These are phyloP conservation scores for Cyclotella sp. DNA, from an alignment of 108 stramenopile species.

Conservation along the genomic window DNA sequence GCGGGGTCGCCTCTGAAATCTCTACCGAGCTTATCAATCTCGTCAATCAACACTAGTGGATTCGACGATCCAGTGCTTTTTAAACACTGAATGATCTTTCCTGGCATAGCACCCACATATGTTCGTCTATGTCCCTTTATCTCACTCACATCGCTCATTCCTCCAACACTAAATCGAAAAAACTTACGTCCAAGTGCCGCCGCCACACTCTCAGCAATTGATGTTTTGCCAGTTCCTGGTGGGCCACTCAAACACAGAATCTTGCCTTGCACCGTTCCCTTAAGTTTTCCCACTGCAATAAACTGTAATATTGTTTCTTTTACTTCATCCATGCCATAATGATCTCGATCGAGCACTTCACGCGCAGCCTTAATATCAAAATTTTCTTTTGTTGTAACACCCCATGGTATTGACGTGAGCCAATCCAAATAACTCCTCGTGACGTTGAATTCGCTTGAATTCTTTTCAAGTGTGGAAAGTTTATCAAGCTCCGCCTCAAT, in stretches of 20 bases:
- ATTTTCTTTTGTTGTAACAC: slow-evolving; percentile 81
- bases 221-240: slow-evolving; percentile 85
- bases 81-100: slow-evolving; percentile 96
- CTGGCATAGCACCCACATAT: slow-evolving; percentile 98
- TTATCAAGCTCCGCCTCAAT: slow-evolving; percentile 95
- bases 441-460: slow-evolving; percentile 96
- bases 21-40: slow-evolving; percentile 96
- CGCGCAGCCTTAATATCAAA: slow-evolving; percentile 86
- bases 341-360: slow-evolving; percentile 87
- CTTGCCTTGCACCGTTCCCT: slow-evolving; percentile 93
- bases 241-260: slow-evolving; percentile 96
- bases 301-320: slow-evolving; percentile 97
- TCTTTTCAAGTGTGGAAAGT: slow-evolving; percentile 91
- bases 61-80: slow-evolving; percentile 88
- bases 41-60: slow-evolving; percentile 96
- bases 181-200: slow-evolving; percentile 92
- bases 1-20: slow-evolving; percentile 95
- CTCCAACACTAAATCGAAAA: slow-evolving; percentile 97
- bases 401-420: slow-evolving; percentile 96
- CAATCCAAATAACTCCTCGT: slow-evolving; percentile 97
- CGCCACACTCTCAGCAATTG: slow-evolving; percentile 94
- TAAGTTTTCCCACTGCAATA: slow-evolving; percentile 97
- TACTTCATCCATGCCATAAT: slow-evolving; percentile 97
- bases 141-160: slow-evolving; percentile 92
- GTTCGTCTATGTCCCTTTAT: slow-evolving; percentile 99